Percentiles rank a stretch among this genome's conserved stretches.
phyloP scores from a whole-genome alignment of 306 rosid genomes.

The Canavalia gladiata region DNA sequence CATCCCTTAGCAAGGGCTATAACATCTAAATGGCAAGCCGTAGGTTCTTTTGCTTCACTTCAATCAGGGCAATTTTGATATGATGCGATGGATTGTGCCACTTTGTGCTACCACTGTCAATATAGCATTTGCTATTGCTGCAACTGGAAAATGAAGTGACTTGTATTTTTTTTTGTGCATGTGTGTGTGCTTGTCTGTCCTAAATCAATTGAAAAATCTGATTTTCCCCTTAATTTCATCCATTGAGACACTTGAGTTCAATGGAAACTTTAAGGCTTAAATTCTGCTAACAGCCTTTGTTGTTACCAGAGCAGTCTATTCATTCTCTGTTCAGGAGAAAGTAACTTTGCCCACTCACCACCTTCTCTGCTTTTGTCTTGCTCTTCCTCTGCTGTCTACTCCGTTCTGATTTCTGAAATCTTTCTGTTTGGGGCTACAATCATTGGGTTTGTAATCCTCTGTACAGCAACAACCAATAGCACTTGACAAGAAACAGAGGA shows the following conservation, averaged over 20 bases:
- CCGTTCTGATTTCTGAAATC: conserved; percentile 4
- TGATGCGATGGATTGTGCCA: not conserved
- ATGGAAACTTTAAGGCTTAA: not conserved
- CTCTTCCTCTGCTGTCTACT: not conserved
- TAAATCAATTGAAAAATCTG: not conserved
- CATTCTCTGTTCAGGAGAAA: not conserved
- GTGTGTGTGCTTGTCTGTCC: not conserved
- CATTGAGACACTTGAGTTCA: not conserved
- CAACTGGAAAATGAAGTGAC: conserved; percentile 14
- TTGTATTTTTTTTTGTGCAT: not conserved
- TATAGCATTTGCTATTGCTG: not conserved
- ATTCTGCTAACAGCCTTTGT: not conserved
- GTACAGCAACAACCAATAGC: not conserved
- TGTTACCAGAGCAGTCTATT: too few species aligned
- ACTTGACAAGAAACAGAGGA: conserved; percentile 14
- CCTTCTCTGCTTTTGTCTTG: not conserved
- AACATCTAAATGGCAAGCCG: not conserved
- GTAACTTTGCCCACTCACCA: not conserved
- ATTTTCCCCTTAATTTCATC: not conserved
- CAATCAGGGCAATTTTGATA: not conserved
- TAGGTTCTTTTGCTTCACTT: not conserved
- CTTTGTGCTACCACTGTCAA: not conserved
- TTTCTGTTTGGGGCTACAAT: not conserved
- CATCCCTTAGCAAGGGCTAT: not conserved
- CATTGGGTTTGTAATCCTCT: not conserved